A percentile compares a stretch with the other conserved stretches of the same genome.
These are phyloP conservation scores for Oidium heveae DNA, from an alignment of 2,329 filamentous ascomycete genomes.

Conservation along the genomic window DNA sequence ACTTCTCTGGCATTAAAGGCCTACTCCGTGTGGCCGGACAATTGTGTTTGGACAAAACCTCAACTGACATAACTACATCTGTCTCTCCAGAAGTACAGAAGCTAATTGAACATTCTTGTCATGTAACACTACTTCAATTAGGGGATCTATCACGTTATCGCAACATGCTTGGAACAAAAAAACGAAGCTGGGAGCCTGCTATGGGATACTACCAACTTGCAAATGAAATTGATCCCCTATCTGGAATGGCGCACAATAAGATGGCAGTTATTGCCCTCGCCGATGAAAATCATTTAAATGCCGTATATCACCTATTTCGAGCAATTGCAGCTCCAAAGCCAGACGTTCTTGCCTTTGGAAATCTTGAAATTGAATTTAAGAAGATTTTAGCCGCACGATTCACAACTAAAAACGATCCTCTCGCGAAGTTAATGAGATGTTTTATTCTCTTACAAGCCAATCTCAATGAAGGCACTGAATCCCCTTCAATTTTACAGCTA, in stretches of 20 bases:
- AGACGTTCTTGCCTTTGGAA: constrained; percentile 46
- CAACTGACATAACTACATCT: constrained; percentile 8
- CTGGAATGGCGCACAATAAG: constrained; percentile 71
- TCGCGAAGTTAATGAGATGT: constrained; percentile 45
- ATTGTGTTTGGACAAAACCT: constrained; percentile 9
- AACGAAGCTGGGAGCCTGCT: constrained; percentile 51
- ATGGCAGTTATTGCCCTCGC: constrained; percentile 65
- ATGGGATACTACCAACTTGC: constrained; percentile 70
- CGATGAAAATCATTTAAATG: constrained; percentile 54
- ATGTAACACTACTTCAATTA: constrained; percentile 61
- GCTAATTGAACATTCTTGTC: constrained; percentile 45
- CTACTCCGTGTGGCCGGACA: constrained; percentile 13
- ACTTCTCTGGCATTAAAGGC: constrained; percentile 19
- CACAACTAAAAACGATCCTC: constrained; percentile 6
- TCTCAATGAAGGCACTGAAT: constrained; percentile 54
- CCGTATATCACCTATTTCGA: constrained; percentile 75
- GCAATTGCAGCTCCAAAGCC: constrained; percentile 51
- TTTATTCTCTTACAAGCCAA: constrained; percentile 70
- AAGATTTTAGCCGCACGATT: constrained; percentile 25
- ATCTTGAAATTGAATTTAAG: constrained; percentile 58
- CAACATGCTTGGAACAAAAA: constrained; percentile 42
- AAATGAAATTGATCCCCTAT: constrained; percentile 48
- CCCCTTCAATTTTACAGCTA: constrained; percentile 52
- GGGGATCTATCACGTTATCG: constrained; percentile 82
- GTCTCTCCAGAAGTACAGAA: constrained; percentile 10